Conservation (phyloP, 495 filamentous ascomycete species). For the Xylaria acuta region DNA sequence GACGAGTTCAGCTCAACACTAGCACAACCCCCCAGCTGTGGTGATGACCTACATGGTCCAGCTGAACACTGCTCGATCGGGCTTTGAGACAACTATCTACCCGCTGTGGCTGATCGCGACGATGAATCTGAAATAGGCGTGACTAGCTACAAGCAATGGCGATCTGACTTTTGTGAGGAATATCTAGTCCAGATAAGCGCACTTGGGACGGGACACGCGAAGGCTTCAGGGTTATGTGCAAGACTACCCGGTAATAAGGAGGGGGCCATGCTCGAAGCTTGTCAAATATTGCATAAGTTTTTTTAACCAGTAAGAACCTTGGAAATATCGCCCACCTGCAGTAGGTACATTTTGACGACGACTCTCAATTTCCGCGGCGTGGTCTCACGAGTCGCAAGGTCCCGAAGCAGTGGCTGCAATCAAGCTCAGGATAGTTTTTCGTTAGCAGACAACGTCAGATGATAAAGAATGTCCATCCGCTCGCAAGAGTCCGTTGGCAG, state of each 20-base stretch:
- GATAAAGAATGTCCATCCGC: neutral
- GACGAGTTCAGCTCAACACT: constrained; percentile 1
- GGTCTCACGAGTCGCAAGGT: neutral
- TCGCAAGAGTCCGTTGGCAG: neutral
- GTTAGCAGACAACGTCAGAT: neutral
- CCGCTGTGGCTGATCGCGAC: neutral
- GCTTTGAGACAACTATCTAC: neutral
- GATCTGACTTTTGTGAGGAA: neutral
- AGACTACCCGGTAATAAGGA: neutral
- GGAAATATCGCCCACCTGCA: too few species aligned
- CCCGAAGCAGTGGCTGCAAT: neutral
- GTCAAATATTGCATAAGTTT: neutral
- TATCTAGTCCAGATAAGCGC: too few species aligned
- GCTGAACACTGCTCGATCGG: neutral
- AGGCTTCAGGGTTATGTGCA: neutral
- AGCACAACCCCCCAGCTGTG: neutral
- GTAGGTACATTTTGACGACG: neutral
- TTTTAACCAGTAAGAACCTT: neutral
- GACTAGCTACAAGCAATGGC: neutral
- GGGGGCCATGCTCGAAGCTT: neutral
- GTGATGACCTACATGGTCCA: neutral
- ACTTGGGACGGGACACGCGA: neutral
- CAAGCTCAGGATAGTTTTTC: neutral
- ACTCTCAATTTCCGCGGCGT: neutral
- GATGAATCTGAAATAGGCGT: neutral